Percentiles rank a stretch among this genome's conserved stretches.
Conservation (phyloP, 1,284 basidiomycete species). For the Cutaneotrichosporon dermatis region DNA sequence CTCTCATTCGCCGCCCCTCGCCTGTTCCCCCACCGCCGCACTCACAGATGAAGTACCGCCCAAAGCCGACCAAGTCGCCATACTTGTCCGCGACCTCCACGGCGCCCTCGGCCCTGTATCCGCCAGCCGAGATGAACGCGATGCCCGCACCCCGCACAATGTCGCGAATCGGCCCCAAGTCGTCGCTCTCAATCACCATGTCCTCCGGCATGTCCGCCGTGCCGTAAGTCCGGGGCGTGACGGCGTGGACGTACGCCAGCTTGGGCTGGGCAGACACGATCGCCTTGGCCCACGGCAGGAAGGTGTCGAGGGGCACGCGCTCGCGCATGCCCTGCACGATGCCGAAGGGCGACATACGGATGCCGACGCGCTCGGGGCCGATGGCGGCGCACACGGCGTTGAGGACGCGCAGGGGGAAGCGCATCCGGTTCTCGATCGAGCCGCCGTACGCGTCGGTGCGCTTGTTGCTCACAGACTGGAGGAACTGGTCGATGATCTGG, state of each 20-base stretch:
- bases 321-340: conserved; percentile 51
- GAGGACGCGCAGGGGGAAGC: conserved; percentile 56
- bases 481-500: conserved; percentile 55
- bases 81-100: conserved; percentile 34
- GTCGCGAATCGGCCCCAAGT: conserved; percentile 24
- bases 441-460: conserved; percentile 63
- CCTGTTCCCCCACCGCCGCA: conserved; percentile 1
- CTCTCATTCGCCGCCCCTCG: no score
- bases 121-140: conserved; percentile 55
- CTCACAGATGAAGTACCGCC: conserved; percentile 54
- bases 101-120: conserved; percentile 43
- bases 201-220: conserved; percentile 17
- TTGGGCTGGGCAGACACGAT: conserved; percentile 51
- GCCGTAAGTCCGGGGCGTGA: conserved; percentile 49
- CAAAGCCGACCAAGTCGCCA: conserved; percentile 53
- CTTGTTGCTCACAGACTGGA: conserved; percentile 54
- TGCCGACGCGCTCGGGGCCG: conserved; percentile 53
- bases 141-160: conserved; percentile 22
- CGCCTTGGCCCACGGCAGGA: conserved; percentile 29
- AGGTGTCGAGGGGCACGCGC: conserved; percentile 51
- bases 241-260: conserved; percentile 59
- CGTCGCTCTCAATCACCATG: conserved; percentile 12
- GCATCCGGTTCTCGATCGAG: conserved; percentile 55
- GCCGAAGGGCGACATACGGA: conserved; percentile 58
- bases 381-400: conserved; percentile 54